Base-by-base conservation (phyloP, 768 basidiomycete genomes). In the Macrocybe gigantea region DNA sequence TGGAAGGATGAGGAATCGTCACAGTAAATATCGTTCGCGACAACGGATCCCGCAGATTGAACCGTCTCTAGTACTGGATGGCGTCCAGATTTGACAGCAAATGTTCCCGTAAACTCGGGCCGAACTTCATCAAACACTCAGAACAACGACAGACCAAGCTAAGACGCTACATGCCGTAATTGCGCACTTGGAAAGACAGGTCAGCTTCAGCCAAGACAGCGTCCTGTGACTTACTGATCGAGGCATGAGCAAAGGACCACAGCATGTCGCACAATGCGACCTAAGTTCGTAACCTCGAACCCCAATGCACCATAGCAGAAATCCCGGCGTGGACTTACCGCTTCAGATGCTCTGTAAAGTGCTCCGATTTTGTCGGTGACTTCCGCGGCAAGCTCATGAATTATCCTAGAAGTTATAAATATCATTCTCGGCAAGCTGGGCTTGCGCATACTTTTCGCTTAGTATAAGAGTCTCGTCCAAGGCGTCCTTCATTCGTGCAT, bases 1-100 rank as follows among this genome's bases (percentile, higher is more conserved):
- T 97, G 93, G 60, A 99, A 98, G 1, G 78, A 78, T 2, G 91
- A 85, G 1, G 87, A 79, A 50, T 85, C 80, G 49, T 84, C 88
- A 56, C 89, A 89, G 57, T 89, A 99, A 1, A 88, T 83, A 60
- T 98, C 95, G 58, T 97, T 98, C 4, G 90, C 77, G 3, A 97
- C 82, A 29, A 93, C 70, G 5, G 75, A 80, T 3, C 83, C 86
- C 0, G 78, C 75, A 1, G 80, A 69, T 50, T 85, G 81, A 1
- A 85, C 70, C 5, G 71, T 82, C 62, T 95, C 91, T 10, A 95
- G 73, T 6, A 96, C 75, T 1, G 95, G 93, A 61, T 97, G 93
- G 2, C 90, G 77, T 1, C 93, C 93, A 0, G 80, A 77, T 63
- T 93, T 94, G 63, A 97, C 85, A 1, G 93, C 92, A 6, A 93